Conservation (phyloP, 2,329 filamentous ascomycete genomes). For the Aspergillus sp. region DNA sequence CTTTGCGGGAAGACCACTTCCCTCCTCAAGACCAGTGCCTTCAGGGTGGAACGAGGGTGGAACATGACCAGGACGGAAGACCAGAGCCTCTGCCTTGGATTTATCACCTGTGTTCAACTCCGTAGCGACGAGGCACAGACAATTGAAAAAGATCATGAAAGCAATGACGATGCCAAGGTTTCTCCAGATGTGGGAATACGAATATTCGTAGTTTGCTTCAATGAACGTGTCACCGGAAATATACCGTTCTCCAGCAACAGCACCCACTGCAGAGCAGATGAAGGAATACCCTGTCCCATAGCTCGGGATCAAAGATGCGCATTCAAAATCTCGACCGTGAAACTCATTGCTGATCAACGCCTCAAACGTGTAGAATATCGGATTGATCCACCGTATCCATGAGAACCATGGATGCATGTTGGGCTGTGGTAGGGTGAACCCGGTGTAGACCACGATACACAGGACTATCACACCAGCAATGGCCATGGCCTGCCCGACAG, state of each 20-base stretch:
- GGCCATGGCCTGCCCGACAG: conserved; percentile 54
- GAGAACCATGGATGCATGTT: conserved; percentile 74
- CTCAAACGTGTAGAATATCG: conserved; percentile 75
- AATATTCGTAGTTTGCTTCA: conserved; percentile 54
- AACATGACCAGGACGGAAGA: conserved; percentile 61
- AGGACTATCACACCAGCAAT: conserved; percentile 48
- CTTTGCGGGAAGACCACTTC: not conserved
- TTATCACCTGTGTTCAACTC: conserved; percentile 58
- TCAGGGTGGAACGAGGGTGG: not conserved
- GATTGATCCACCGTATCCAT: conserved; percentile 77
- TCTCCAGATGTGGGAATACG: conserved; percentile 58
- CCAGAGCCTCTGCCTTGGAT: conserved; percentile 70
- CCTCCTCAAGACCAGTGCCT: not conserved
- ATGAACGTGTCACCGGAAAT: conserved; percentile 63
- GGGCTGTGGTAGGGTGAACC: conserved; percentile 34
- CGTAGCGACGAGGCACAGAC: conserved; percentile 51
- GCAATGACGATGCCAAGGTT: conserved; percentile 67
- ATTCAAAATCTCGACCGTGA: conserved; percentile 56
- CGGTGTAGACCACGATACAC: conserved; percentile 43
- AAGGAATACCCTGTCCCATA: conserved; percentile 34
- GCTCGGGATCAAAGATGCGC: conserved; percentile 42
- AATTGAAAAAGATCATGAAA: conserved; percentile 59
- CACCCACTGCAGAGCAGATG: conserved; percentile 58
- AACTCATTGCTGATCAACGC: conserved; percentile 81
- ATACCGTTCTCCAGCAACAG: conserved; percentile 50